phyloP scores from a whole-genome alignment of 352 stramenopile species.

The Globisporangium solare region DNA sequence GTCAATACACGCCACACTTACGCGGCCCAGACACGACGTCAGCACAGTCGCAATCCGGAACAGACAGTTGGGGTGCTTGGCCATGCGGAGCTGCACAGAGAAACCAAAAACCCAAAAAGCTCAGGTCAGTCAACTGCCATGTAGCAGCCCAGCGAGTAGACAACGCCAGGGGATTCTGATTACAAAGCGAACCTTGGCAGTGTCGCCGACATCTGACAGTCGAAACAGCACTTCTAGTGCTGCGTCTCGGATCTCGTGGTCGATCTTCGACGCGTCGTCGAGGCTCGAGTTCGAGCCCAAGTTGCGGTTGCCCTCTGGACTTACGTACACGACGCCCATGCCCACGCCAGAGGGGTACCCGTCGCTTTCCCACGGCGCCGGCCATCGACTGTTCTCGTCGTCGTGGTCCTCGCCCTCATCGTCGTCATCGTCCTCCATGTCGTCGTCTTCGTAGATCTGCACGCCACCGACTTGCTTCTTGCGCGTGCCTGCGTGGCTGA shows the following conservation, averaged over 20 bases:
- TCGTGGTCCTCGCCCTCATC: slow-evolving; percentile 51
- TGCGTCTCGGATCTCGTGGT: slow-evolving; percentile 75
- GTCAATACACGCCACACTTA: slow-evolving; percentile 22
- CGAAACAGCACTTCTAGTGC: slow-evolving; percentile 72
- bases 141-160: neutral
- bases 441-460: slow-evolving; percentile 35
- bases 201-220: slow-evolving; percentile 56
- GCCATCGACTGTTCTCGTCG: slow-evolving; percentile 54
- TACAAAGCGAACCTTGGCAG: slow-evolving; percentile 35
- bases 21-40: slow-evolving; percentile 66
- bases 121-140: neutral
- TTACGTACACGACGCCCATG: slow-evolving; percentile 80
- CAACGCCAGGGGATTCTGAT: neutral
- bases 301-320: slow-evolving; percentile 54
- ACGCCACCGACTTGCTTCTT: slow-evolving; percentile 29
- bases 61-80: slow-evolving; percentile 63
- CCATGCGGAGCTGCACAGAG: slow-evolving; percentile 42
- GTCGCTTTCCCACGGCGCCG: slow-evolving; percentile 73
- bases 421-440: slow-evolving; percentile 46
- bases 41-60: slow-evolving; percentile 43
- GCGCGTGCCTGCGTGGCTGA: slow-evolving; percentile 18
- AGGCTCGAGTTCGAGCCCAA: slow-evolving; percentile 19
- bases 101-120: slow-evolving; percentile 8
- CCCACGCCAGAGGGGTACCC: slow-evolving; percentile 56
- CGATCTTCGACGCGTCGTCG: slow-evolving; percentile 50